Evolutionary conservation across 2,329 filamentous ascomycete genomes (phyloP).

Genomic region (Nannizziopsis arthrosporioides): DNA sequence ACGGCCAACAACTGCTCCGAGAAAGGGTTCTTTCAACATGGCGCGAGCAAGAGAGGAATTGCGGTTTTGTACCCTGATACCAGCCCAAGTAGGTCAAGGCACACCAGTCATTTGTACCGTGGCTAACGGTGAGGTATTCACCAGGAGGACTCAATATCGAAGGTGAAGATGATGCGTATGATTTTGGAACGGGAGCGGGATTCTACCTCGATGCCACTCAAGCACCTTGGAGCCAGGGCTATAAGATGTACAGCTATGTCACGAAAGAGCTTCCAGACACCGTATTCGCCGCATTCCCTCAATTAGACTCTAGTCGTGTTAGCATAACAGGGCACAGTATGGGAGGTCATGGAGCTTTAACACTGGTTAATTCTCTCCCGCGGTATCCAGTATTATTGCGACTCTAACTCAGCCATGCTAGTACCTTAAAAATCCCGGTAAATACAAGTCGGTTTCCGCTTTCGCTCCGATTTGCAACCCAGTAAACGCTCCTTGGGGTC

Average conservation of each 20-base stretch:
- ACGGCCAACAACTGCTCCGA: conserved; percentile 69
- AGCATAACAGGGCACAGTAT: conserved; percentile 91
- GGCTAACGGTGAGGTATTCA: neutral
- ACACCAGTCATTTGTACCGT: neutral
- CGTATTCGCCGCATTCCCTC: conserved; percentile 60
- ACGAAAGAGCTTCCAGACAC: conserved; percentile 71
- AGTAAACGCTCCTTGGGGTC: conserved; percentile 74
- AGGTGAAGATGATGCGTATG: conserved; percentile 77
- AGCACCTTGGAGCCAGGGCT: conserved; percentile 62
- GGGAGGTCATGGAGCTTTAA: conserved; percentile 92
- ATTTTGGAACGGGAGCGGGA: conserved; percentile 83
- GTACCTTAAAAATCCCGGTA: conserved; percentile 82
- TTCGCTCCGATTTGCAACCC: conserved; percentile 89
- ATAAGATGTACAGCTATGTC: conserved; percentile 93
- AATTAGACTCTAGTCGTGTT: conserved; percentile 59
- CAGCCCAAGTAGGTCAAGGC: conserved; percentile 55
- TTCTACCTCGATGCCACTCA: conserved; percentile 87
- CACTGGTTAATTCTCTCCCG: conserved; percentile 43
- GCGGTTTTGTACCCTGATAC: conserved; percentile 95
- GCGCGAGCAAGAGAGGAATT: conserved; percentile 67
- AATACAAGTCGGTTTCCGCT: conserved; percentile 78
- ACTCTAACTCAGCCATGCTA: conserved; percentile 18
- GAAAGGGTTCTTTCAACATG: conserved; percentile 81
- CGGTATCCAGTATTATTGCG: neutral
- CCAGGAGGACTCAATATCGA: conserved; percentile 61